These are phyloP conservation scores for Lophiostoma macrostomum DNA, from an alignment of 495 filamentous ascomycete species.

Conservation along the genomic window DNA sequence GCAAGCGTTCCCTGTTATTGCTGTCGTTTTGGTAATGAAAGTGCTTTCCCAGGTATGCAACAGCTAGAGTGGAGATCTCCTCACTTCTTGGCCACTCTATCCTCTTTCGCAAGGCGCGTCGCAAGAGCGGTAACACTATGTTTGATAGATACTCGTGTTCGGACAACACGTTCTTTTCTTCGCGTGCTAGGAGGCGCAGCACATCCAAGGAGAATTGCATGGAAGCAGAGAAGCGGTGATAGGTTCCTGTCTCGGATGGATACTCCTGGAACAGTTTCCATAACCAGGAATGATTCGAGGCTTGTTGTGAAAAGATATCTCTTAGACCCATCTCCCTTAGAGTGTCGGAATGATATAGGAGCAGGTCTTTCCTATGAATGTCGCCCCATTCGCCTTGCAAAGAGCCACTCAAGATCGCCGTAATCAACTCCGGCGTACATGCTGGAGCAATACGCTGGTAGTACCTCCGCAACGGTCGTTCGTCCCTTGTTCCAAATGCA, in stretches of 20 bases:
- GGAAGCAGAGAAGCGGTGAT: slow-evolving; percentile 19
- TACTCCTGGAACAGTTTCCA: not conserved
- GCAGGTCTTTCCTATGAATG: not conserved
- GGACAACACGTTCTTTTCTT: not conserved
- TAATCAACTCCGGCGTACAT: slow-evolving; percentile 10
- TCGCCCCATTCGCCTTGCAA: not conserved
- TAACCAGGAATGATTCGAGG: not conserved
- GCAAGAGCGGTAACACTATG: slow-evolving; percentile 13
- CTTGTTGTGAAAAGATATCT: slow-evolving; percentile 1
- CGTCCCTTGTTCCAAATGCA: not conserved
- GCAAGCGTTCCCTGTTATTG: not conserved
- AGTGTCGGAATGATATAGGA: slow-evolving; percentile 9
- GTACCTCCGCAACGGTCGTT: slow-evolving; percentile 8
- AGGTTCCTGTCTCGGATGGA: not conserved
- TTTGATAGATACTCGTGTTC: not conserved
- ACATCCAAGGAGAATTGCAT: slow-evolving; percentile 23
- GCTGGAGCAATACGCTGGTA: slow-evolving; percentile 12
- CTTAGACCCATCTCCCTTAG: slow-evolving; percentile 3
- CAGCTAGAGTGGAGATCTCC: slow-evolving; percentile 16
- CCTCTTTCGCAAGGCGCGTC: slow-evolving; percentile 12
- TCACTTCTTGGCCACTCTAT: slow-evolving; percentile 1
- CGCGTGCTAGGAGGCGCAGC: slow-evolving; percentile 2
- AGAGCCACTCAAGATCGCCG: not conserved
- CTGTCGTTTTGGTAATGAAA: not conserved
- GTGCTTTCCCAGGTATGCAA: slow-evolving; percentile 7